A percentile compares a stretch with the other conserved stretches of the same genome.
phyloP scores from a whole-genome alignment of 257 asterid genomes.

The Gynochthodes officinalis region DNA sequence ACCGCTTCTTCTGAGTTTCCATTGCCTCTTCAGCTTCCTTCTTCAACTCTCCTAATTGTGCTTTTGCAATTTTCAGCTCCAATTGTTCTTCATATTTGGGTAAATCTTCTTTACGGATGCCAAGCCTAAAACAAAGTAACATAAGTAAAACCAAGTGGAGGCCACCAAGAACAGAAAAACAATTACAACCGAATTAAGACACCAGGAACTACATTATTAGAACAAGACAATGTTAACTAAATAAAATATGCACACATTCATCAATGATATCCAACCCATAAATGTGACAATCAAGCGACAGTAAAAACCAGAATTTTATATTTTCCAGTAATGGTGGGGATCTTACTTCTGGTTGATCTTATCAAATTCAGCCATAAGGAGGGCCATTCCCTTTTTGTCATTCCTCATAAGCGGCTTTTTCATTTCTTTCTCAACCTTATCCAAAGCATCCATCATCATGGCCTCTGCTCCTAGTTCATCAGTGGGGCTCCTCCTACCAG shows the following conservation, averaged over 20 bases:
- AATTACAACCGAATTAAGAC: constrained; percentile 1
- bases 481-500: constrained; percentile 57
- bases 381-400: constrained; percentile 88
- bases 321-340: constrained; percentile 3
- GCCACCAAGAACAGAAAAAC: not conserved
- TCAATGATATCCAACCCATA: not conserved
- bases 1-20: constrained; percentile 93
- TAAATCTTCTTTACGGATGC: constrained; percentile 65
- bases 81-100: constrained; percentile 86
- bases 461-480: constrained; percentile 83
- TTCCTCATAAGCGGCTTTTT: constrained; percentile 85
- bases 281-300: not conserved
- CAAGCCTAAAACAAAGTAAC: constrained; percentile 53
- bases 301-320: not conserved
- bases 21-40: constrained; percentile 86
- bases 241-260: not conserved
- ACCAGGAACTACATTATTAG: not conserved
- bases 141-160: constrained; percentile 7
- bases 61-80: constrained; percentile 85
- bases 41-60: constrained; percentile 79
- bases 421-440: constrained; percentile 82
- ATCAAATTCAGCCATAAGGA: constrained; percentile 71
- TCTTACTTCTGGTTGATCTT: constrained; percentile 92
- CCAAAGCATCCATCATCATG: constrained; percentile 79
- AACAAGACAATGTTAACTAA: no score